Percentiles rank a stretch among this genome's conserved stretches.
Conservation (phyloP, 345 rosid species). For the Laguncularia racemosa region DNA sequence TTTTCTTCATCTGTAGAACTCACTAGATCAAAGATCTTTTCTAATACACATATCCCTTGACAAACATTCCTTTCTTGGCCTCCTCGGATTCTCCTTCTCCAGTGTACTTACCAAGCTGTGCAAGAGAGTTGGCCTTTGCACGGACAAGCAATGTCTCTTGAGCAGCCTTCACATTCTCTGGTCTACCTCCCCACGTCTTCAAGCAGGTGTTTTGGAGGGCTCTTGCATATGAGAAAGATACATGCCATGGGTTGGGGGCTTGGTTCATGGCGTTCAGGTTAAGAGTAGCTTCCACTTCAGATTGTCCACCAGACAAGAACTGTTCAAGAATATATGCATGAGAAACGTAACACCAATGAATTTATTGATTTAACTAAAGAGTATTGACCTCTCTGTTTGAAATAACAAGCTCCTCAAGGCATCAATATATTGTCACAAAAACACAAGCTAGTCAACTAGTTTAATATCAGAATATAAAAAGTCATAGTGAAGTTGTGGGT, state of each 20-base stretch:
- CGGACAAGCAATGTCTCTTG: constrained; percentile 62
- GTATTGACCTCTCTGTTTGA: no score
- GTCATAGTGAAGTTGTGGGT: no score
- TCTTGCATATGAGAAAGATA: constrained; percentile 95
- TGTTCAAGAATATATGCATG: constrained; percentile 20
- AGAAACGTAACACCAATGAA: no score
- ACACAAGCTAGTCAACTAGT: no score
- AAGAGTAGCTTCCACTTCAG: constrained; percentile 94
- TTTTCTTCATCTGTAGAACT: neutral
- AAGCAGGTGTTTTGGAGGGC: constrained; percentile 93
- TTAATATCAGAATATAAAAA: no score
- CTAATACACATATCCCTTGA: constrained; percentile 78
- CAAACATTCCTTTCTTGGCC: constrained; percentile 89
- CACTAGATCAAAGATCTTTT: neutral
- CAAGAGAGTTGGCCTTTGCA: constrained; percentile 84
- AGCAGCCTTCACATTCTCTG: constrained; percentile 79
- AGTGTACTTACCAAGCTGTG: constrained; percentile 93
- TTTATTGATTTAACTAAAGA: no score
- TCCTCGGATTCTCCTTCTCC: constrained; percentile 91
- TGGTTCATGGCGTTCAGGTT: constrained; percentile 98
- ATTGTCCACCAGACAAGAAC: constrained; percentile 99
- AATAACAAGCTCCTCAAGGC: no score
- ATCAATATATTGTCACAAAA: no score
- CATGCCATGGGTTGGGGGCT: constrained; percentile 83
- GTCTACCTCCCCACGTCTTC: constrained; percentile 91